Conservation (phyloP, 371 early-diverging fungal genomes). For the Dentiscutata heterogama region DNA sequence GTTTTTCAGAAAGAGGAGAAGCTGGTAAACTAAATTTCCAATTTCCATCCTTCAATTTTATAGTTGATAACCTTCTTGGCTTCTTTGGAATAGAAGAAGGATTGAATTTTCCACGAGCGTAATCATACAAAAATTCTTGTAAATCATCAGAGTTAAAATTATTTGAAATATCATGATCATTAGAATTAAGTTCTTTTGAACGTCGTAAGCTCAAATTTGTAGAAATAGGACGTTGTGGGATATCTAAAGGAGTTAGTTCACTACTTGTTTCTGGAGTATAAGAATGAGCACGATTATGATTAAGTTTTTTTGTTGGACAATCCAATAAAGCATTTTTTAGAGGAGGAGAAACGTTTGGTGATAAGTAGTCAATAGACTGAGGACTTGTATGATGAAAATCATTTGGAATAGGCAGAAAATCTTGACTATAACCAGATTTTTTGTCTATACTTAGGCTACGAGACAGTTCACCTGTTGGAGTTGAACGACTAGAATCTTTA, state of each 20-base stretch:
- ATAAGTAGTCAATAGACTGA: no score
- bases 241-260: neutral
- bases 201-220: neutral
- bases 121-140: slow-evolving; percentile 3
- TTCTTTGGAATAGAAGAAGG: slow-evolving; percentile 26
- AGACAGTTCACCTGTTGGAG: no score
- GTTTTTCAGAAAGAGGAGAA: neutral
- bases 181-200: neutral
- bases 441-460: no score
- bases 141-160: neutral
- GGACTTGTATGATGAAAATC: no score
- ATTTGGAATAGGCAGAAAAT: no score
- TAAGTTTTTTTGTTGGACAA: neutral
- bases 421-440: no score
- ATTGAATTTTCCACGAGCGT: slow-evolving; percentile 40
- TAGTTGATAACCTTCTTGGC: neutral
- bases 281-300: slow-evolving; percentile 7
- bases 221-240: neutral
- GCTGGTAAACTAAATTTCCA: neutral
- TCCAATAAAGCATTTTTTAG: no score
- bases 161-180: neutral
- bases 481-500: no score
- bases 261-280: neutral
- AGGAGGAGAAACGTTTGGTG: no score
- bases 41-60: neutral